These are phyloP conservation scores for Sherardia arvensis DNA, from an alignment of 257 asterid genomes.

Conservation along the genomic window DNA sequence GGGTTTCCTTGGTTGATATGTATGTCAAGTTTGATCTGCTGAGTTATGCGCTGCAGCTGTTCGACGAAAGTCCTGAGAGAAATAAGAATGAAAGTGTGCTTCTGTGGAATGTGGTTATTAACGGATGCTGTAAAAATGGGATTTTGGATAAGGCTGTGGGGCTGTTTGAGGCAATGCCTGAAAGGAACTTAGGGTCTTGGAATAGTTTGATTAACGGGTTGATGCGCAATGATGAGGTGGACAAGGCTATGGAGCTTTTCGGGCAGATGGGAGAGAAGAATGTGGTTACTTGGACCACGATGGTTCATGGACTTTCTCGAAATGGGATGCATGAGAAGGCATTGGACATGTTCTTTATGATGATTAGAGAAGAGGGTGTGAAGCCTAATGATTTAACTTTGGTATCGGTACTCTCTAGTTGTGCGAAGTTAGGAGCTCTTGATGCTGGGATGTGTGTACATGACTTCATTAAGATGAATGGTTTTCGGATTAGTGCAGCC, in stretches of 20 bases:
- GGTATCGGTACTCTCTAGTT: conserved; percentile 31
- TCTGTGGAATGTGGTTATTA: conserved; percentile 34
- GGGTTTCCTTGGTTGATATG: conserved; percentile 38
- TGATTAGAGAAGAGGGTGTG: conserved; percentile 22
- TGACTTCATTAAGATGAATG: conserved; percentile 10
- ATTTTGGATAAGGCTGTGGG: conserved; percentile 24
- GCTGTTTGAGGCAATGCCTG: conserved; percentile 36
- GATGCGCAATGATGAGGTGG: conserved; percentile 29
- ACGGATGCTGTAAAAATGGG: conserved; percentile 36
- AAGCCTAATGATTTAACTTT: conserved; percentile 29
- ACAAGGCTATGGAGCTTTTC: conserved; percentile 26
- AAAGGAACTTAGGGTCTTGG: conserved; percentile 37
- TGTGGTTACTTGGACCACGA: conserved; percentile 39
- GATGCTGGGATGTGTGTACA: conserved; percentile 22
- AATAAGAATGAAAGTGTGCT: conserved; percentile 30
- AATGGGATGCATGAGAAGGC: conserved; percentile 32
- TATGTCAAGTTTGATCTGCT: conserved; percentile 26
- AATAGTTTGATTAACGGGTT: conserved; percentile 33
- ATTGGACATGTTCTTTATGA: conserved; percentile 21
- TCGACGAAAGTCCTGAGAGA: conserved; percentile 35
- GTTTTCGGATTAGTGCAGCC: conserved; percentile 17
- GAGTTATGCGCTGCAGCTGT: conserved; percentile 23
- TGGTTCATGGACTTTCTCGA: conserved; percentile 24
- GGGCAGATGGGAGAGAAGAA: conserved; percentile 28
- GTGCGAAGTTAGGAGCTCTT: conserved; percentile 30